Conservation (phyloP, 495 filamentous ascomycete genomes). For the Neurospora terricola region DNA sequence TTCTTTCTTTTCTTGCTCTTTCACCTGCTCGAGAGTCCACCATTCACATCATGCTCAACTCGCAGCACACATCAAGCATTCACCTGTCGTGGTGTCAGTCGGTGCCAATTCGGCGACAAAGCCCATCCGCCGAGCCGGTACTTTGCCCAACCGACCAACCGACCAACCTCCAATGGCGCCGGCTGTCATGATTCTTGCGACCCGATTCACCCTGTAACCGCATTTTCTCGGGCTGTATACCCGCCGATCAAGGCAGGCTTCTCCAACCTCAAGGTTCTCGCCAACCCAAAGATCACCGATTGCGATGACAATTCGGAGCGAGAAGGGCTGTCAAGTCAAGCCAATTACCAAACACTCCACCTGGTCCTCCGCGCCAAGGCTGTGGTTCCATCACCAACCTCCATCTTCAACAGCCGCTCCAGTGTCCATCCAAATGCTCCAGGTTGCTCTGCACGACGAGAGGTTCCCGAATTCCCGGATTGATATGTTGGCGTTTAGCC, state of each 20-base stretch:
- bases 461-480: neutral
- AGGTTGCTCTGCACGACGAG: neutral
- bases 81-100: neutral
- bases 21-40: neutral
- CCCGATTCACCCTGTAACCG: neutral
- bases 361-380: neutral
- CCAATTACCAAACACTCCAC: neutral
- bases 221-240: neutral
- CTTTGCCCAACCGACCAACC: neutral
- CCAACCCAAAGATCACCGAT: neutral
- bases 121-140: neutral
- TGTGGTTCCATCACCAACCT: slow-evolving; percentile 3
- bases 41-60: neutral
- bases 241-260: neutral
- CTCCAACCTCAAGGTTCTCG: neutral
- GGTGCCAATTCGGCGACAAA: neutral
- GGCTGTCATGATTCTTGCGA: neutral
- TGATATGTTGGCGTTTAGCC: neutral
- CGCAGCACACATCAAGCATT: neutral
- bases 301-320: neutral
- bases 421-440: neutral
- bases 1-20: neutral
- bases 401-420: slow-evolving; percentile 1
- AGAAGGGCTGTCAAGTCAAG: slow-evolving; percentile 1
- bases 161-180: neutral